A percentile compares a stretch with the other conserved stretches of the same genome.
Evolutionary conservation across 164 flowering plant genomes (phyloP).

Genomic region (Annona cherimola): DNA sequence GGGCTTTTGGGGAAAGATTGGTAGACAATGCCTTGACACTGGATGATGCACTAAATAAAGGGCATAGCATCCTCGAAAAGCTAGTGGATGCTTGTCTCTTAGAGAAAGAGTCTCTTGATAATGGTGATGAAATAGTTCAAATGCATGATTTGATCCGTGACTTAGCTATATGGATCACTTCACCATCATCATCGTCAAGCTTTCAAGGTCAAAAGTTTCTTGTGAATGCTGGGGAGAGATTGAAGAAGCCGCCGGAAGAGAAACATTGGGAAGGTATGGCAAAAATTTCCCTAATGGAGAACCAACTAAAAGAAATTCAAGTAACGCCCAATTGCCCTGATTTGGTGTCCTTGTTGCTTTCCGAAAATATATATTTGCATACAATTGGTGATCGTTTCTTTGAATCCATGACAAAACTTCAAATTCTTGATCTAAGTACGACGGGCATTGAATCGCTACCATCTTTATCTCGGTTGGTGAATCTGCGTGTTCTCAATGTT

Average conservation of each 20-base stretch:
- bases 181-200: background rate
- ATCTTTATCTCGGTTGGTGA: background rate
- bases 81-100: constrained; percentile 14
- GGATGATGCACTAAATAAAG: constrained; percentile 7
- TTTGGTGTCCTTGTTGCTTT: constrained; percentile 16
- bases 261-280: constrained; percentile 11
- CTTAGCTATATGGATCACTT: constrained; percentile 16
- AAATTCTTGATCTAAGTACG: constrained; percentile 14
- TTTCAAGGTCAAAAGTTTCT: no score
- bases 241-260: background rate
- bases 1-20: constrained; percentile 16
- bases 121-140: background rate
- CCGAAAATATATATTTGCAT: background rate
- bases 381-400: constrained; percentile 7
- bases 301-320: background rate
- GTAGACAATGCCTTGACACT: constrained; percentile 3
- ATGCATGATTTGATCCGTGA: constrained; percentile 16
- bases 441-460: constrained; percentile 11
- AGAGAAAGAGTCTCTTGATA: no score
- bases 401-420: constrained; percentile 6
- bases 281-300: constrained; percentile 13
- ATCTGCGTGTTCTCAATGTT: constrained; percentile 14
- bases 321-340: constrained; percentile 16
- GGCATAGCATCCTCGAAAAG: constrained; percentile 6
- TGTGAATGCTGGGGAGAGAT: constrained; percentile 3